A percentile compares a stretch with the other conserved stretches of the same genome.
These are phyloP conservation scores for Pleurotus cornucopiae DNA, from an alignment of 768 basidiomycete species.

Conservation along the genomic window DNA sequence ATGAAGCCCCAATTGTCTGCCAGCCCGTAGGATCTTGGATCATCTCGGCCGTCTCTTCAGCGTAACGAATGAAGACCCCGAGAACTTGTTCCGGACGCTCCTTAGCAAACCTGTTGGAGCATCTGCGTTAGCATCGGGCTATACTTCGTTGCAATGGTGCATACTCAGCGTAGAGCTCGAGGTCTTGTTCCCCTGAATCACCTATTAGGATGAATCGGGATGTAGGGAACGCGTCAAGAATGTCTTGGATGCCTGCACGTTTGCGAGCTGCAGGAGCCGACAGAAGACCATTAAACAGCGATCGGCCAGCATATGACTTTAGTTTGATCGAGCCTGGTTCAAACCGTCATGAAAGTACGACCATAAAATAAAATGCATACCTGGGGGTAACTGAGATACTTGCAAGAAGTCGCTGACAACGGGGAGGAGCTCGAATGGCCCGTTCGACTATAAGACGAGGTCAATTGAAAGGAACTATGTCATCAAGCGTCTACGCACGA, in stretches of 20 bases:
- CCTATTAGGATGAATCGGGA: constrained; percentile 83
- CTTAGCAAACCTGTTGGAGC: constrained; percentile 45
- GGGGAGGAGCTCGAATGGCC: constrained; percentile 80
- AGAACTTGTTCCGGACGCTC: constrained; percentile 68
- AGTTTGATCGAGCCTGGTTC: constrained; percentile 67
- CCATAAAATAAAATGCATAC: constrained; percentile 23
- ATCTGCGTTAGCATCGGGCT: background rate
- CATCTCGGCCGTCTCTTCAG: constrained; percentile 33
- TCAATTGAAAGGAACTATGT: background rate
- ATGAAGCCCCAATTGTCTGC: constrained; percentile 27
- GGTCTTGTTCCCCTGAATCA: constrained; percentile 92
- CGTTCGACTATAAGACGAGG: constrained; percentile 63
- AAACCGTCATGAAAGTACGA: background rate
- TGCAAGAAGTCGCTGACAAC: constrained; percentile 73
- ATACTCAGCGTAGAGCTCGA: constrained; percentile 83
- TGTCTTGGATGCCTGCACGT: constrained; percentile 72
- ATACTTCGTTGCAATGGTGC: constrained; percentile 12
- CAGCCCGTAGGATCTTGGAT: constrained; percentile 66
- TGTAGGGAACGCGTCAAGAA: constrained; percentile 69
- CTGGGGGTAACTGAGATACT: constrained; percentile 64
- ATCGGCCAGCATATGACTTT: constrained; percentile 81
- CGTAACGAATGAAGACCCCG: constrained; percentile 83
- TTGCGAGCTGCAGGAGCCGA: constrained; percentile 83
- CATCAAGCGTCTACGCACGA: constrained; percentile 46
- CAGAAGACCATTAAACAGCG: constrained; percentile 79